Percentiles rank a stretch among this genome's conserved stretches.
Conservation (phyloP, 1,284 basidiomycete genomes). For the Vanrija sp. region DNA sequence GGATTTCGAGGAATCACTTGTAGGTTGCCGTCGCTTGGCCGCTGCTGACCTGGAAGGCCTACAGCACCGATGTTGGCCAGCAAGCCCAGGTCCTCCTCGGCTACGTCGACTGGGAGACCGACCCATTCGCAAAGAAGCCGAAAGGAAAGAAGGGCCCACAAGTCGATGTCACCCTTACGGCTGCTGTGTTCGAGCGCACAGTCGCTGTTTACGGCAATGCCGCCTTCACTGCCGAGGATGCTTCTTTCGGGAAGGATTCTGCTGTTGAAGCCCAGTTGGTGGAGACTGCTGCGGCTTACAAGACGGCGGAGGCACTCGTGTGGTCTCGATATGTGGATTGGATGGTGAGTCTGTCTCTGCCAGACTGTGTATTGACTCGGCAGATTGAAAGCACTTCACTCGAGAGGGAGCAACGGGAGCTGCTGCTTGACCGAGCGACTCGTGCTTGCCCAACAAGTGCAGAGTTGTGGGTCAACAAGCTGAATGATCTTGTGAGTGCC, state of each 20-base stretch:
- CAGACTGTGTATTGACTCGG: no score
- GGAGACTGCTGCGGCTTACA: slow-evolving; percentile 30
- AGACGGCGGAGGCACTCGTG: slow-evolving; percentile 35
- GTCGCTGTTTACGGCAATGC: slow-evolving; percentile 56
- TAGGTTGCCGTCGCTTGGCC: slow-evolving; percentile 7
- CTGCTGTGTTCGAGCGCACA: slow-evolving; percentile 69
- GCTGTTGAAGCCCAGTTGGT: slow-evolving; percentile 40
- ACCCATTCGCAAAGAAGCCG: slow-evolving; percentile 56
- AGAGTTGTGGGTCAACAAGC: slow-evolving; percentile 36
- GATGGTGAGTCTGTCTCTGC: slow-evolving; percentile 20
- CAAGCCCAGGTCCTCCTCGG: slow-evolving; percentile 24
- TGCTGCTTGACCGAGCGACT: slow-evolving; percentile 13
- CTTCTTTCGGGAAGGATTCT: slow-evolving; percentile 59
- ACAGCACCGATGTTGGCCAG: slow-evolving; percentile 13
- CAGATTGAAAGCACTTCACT: background rate
- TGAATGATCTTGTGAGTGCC: slow-evolving; percentile 15
- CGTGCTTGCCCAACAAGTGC: slow-evolving; percentile 40
- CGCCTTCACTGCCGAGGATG: slow-evolving; percentile 50
- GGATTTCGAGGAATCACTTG: slow-evolving; percentile 42
- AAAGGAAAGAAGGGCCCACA: slow-evolving; percentile 19
- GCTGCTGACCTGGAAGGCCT: slow-evolving; percentile 12
- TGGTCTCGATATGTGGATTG: slow-evolving; percentile 40
- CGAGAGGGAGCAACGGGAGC: no score
- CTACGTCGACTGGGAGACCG: slow-evolving; percentile 45
- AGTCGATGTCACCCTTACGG: slow-evolving; percentile 58